A percentile compares a stretch with the other conserved stretches of the same genome.
phyloP scores from a whole-genome alignment of 2,329 filamentous ascomycete genomes.

The Phoma herbarum region DNA sequence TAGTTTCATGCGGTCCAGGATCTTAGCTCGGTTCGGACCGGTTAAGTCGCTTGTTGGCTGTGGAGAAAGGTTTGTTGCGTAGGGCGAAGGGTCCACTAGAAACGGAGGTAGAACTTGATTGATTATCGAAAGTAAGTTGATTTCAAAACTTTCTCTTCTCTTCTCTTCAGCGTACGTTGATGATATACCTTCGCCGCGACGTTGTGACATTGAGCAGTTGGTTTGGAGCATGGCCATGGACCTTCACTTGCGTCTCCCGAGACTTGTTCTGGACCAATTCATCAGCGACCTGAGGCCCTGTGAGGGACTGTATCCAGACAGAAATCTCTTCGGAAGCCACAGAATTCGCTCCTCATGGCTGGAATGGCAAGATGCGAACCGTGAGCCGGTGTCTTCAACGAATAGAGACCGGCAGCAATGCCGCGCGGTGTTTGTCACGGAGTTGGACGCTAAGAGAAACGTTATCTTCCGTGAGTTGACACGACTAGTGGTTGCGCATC shows the following conservation, averaged over 20 bases:
- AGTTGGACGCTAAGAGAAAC: not conserved
- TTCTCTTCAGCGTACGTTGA: too few species aligned
- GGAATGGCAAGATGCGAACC: constrained; percentile 11
- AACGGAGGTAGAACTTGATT: not conserved
- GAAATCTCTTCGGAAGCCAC: not conserved
- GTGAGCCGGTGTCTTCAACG: not conserved
- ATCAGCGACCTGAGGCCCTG: not conserved
- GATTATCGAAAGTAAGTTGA: too few species aligned
- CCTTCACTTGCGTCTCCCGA: not conserved
- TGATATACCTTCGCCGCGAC: not conserved
- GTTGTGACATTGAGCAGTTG: not conserved
- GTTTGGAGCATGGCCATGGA: not conserved
- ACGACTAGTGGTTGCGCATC: not conserved
- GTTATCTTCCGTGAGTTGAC: not conserved
- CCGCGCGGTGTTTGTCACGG: not conserved
- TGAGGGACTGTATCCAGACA: not conserved
- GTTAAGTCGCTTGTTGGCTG: not conserved
- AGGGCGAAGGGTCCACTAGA: not conserved
- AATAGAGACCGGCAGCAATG: not conserved
- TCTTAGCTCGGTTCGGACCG: constrained; percentile 12
- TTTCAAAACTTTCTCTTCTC: too few species aligned
- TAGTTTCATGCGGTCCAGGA: not conserved
- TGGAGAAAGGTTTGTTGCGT: not conserved
- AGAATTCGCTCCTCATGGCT: constrained; percentile 3
- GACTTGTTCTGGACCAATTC: not conserved